These are phyloP conservation scores for Tolypocladium nubicola DNA, from an alignment of 2,329 filamentous ascomycete genomes.

Conservation along the genomic window DNA sequence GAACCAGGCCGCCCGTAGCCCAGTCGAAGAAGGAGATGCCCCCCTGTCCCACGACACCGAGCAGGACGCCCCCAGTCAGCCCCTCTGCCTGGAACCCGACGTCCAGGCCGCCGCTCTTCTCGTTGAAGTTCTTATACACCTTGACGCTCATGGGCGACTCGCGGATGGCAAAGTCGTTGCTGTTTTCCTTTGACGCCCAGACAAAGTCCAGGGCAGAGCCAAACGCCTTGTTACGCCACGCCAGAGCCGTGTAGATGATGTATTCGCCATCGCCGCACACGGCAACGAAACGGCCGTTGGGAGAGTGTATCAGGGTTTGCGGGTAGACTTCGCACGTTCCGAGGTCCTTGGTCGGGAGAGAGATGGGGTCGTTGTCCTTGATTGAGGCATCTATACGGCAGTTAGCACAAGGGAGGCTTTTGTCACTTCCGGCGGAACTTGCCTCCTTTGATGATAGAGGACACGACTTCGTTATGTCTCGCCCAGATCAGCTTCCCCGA, in stretches of 20 bases:
- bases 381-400: constrained; percentile 51
- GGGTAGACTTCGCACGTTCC: constrained; percentile 96
- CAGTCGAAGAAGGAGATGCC: constrained; percentile 96
- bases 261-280: constrained; percentile 93
- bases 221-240: constrained; percentile 96
- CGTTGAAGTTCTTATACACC: constrained; percentile 95
- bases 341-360: constrained; percentile 83
- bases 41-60: constrained; percentile 91
- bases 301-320: constrained; percentile 88
- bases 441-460: constrained; percentile 83
- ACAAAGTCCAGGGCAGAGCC: constrained; percentile 92
- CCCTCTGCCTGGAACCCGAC: constrained; percentile 94
- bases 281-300: constrained; percentile 77
- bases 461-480: constrained; percentile 87
- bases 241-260: constrained; percentile 95
- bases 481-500: constrained; percentile 97
- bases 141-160: constrained; percentile 92
- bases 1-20: constrained; percentile 78
- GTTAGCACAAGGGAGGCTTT: constrained; percentile 14
- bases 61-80: constrained; percentile 74
- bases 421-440: constrained; percentile 14
- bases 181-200: constrained; percentile 95
- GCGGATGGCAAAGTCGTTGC: constrained; percentile 95
- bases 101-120: constrained; percentile 79
- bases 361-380: constrained; percentile 84